These are phyloP conservation scores for Fusarium setosum DNA, from an alignment of 2,329 filamentous ascomycete species.

Conservation along the genomic window DNA sequence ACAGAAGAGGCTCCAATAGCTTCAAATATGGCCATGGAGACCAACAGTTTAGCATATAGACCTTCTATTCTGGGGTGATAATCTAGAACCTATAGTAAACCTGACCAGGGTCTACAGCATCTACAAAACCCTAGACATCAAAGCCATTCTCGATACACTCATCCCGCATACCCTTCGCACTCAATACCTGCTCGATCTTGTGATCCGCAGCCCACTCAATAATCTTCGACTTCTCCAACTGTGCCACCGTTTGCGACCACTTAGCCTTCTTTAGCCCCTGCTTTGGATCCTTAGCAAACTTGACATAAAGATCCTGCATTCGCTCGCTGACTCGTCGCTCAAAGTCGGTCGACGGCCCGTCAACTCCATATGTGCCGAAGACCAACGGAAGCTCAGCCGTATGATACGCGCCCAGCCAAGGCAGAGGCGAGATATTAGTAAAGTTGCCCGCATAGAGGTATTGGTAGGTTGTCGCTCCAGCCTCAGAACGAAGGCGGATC, in stretches of 20 bases:
- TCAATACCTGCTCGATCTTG: slow-evolving; percentile 6
- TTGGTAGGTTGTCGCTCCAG: slow-evolving; percentile 27
- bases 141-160: slow-evolving; percentile 19
- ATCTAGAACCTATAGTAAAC: too few species aligned
- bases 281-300: slow-evolving; percentile 20
- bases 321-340: slow-evolving; percentile 18
- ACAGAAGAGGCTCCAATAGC: too few species aligned
- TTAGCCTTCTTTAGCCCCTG: slow-evolving; percentile 5
- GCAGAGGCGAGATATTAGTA: slow-evolving; percentile 32
- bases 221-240: background rate
- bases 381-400: slow-evolving; percentile 30
- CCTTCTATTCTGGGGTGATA: too few species aligned
- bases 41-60: too few species aligned
- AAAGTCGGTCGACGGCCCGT: slow-evolving; percentile 19
- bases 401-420: slow-evolving; percentile 33
- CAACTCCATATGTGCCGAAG: slow-evolving; percentile 16
- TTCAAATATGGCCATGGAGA: too few species aligned
- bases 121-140: background rate
- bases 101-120: too few species aligned
- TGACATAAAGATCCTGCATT: slow-evolving; percentile 31
- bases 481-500: slow-evolving; percentile 6
- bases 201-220: slow-evolving; percentile 16
- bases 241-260: background rate
- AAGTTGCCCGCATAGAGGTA: slow-evolving; percentile 35
- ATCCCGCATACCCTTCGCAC: background rate